phyloP scores from a whole-genome alignment of 2,329 filamentous ascomycete species.

The Blastomyces parvus region DNA sequence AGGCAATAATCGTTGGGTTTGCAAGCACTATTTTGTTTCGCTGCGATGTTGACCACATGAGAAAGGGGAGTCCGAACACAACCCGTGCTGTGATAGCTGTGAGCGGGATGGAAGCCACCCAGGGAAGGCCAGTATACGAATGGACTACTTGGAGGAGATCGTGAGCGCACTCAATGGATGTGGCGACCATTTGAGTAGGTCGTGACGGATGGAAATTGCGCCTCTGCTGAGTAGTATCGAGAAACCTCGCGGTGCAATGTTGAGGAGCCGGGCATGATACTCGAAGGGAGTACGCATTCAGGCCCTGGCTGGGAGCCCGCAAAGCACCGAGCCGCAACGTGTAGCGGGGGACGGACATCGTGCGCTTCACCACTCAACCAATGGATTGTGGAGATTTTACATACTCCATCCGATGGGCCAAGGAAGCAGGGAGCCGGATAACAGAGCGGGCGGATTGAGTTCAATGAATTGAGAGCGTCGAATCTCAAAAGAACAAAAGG shows the following conservation, averaged over 20 bases:
- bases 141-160: constrained; percentile 44
- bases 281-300: not conserved
- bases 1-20: constrained; percentile 37
- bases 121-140: constrained; percentile 40
- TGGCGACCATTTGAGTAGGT: constrained; percentile 33
- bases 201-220: constrained; percentile 45
- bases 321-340: not conserved
- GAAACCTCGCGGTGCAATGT: not conserved
- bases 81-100: constrained; percentile 45
- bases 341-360: not conserved
- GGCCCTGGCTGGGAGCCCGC: not conserved
- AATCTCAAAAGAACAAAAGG: not conserved
- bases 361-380: not conserved
- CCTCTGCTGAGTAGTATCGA: constrained; percentile 15
- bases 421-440: not conserved
- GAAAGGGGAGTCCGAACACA: constrained; percentile 39
- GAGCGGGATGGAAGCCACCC: constrained; percentile 47
- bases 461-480: not conserved
- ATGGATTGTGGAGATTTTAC: not conserved
- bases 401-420: not conserved
- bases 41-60: constrained; percentile 35
- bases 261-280: constrained; percentile 7
- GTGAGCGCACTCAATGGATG: constrained; percentile 36
- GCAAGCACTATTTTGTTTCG: constrained; percentile 33
- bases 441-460: not conserved